Evolutionary conservation across 2,329 filamentous ascomycete genomes (phyloP), one percentile per base, ranked within the genome.

Genomic region (Pyrenochaeta sp.): DNA sequence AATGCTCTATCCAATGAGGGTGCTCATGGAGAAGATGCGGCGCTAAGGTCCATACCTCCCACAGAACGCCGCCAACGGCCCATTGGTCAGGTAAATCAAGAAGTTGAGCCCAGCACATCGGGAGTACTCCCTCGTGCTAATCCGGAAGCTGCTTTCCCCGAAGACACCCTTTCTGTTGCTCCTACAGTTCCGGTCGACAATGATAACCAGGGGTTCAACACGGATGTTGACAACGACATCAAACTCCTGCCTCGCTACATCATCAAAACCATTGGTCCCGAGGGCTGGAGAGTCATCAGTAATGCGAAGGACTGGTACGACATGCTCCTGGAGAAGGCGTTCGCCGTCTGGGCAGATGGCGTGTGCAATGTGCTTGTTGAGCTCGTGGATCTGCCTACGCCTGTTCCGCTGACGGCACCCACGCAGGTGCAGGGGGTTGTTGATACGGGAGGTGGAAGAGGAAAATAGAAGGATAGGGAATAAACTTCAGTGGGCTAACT

Each of bases 321-420:
- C 7, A 61, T 69, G 19, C 64, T 72, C 50, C 54, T 62, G 8
- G 70, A 77, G 47, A 62, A 70, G 36, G 69, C 67, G 0, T 60
- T 59, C 44, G 69, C 72, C 3, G 63, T 68, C 3, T 78, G 74
- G 74, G 69, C 71, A 15, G 71, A 74, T 54, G 72, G 71, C 1
- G 59, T 70, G 19, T 59, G 72, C 39, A 73, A 68, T 54, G 56
- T 77, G 6, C 66, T 77, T 52, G 71, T 75, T 2, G 71, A 73
- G 55, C 44, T 72, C 34, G 52, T 58, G 19, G 54, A 54, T 37
- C 28, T 51, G 28, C 45, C 45, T 19, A 30, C 34, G 52, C 39
- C 52, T 25, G 40, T 43, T 5, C 22, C 9, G 24, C 12, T 27
- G 40, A 27, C 22, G 9, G 22, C 40, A 25, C 4, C 40, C 6